Conservation (phyloP, 2,329 filamentous ascomycete species). For the Diplocarpon mali region DNA sequence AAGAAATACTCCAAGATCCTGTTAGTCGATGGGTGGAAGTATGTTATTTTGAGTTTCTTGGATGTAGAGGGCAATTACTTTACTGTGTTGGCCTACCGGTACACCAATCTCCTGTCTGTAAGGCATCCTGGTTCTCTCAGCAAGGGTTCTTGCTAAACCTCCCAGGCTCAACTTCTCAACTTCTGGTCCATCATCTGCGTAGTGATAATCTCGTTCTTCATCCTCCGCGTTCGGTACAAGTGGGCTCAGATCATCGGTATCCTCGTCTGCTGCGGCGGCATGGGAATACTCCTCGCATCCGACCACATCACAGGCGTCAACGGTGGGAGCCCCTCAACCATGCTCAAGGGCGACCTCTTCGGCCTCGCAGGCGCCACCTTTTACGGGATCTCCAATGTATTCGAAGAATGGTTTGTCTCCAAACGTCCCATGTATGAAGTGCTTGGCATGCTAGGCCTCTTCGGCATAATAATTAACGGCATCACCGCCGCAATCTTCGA, state of each 20-base stretch:
- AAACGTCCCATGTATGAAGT: slow-evolving; percentile 87
- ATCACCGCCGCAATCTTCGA: slow-evolving; percentile 88
- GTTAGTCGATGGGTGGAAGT: slow-evolving; percentile 75
- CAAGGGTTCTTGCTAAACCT: slow-evolving; percentile 22
- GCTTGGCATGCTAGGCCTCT: slow-evolving; percentile 79
- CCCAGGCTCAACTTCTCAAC: slow-evolving; percentile 93
- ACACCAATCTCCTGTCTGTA: slow-evolving; percentile 17
- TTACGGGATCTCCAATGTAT: slow-evolving; percentile 84
- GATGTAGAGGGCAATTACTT: slow-evolving; percentile 98
- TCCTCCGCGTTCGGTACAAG: slow-evolving; percentile 85
- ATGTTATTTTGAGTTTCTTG: slow-evolving; percentile 81
- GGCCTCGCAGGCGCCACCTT: slow-evolving; percentile 79
- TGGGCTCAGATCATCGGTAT: slow-evolving; percentile 77
- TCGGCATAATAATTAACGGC: slow-evolving; percentile 84
- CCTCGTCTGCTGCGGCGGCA: slow-evolving; percentile 80
- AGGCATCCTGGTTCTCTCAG: background rate
- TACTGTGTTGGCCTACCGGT: slow-evolving; percentile 83
- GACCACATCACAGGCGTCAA: slow-evolving; percentile 75
- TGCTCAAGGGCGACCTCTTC: slow-evolving; percentile 87
- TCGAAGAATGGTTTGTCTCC: slow-evolving; percentile 88
- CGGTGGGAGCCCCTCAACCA: slow-evolving; percentile 54
- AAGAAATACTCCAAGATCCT: slow-evolving; percentile 56
- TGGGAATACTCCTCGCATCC: slow-evolving; percentile 72
- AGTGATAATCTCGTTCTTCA: slow-evolving; percentile 68
- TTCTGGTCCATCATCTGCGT: slow-evolving; percentile 98